phyloP scores from a whole-genome alignment of 148 eudicot species.

The Cornus florida region DNA sequence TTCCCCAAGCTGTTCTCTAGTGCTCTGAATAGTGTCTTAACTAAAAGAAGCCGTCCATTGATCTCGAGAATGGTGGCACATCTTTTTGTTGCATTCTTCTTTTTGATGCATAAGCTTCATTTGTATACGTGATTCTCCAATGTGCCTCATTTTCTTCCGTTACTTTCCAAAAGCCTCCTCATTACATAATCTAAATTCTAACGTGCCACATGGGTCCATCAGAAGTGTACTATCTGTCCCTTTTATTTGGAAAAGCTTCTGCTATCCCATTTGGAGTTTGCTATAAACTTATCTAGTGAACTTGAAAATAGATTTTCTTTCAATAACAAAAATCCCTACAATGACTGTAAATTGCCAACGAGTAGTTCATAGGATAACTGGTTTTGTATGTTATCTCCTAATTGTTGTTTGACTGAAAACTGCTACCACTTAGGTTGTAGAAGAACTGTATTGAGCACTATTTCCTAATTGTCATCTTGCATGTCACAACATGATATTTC shows the following conservation, averaged over 20 bases:
- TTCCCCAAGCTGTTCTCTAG: neutral
- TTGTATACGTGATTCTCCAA: neutral
- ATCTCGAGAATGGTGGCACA: neutral
- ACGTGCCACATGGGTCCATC: neutral
- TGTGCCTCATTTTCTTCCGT: no score
- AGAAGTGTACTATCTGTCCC: neutral
- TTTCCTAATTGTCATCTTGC: neutral
- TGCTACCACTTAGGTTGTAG: no score
- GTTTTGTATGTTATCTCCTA: no score
- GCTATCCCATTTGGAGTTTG: neutral
- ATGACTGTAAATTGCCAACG: no score
- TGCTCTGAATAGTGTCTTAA: neutral
- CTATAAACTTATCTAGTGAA: neutral
- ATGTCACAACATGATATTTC: neutral
- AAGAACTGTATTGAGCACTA: no score
- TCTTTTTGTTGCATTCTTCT: no score
- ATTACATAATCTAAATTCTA: neutral
- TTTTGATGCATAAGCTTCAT: no score
- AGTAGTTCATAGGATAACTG: neutral
- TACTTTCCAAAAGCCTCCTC: neutral
- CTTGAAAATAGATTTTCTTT: neutral
- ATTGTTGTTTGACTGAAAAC: neutral
- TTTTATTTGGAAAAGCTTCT: neutral
- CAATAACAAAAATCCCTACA: neutral
- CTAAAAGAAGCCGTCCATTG: neutral